Base-by-base conservation (phyloP, 257 asterid species). In the Solanum virginianum region DNA sequence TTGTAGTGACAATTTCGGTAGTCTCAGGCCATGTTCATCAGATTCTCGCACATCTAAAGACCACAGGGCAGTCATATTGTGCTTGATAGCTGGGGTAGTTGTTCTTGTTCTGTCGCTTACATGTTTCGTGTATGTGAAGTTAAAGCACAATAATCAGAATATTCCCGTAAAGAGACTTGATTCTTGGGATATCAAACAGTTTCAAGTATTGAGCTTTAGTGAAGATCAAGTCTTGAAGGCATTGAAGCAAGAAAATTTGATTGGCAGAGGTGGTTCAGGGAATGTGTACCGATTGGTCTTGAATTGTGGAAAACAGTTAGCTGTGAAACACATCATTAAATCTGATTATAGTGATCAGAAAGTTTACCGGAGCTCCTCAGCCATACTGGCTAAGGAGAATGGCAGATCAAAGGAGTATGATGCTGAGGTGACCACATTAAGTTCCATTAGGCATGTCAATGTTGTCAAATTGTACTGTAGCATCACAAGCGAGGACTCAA, bases 251-350 rank as follows among this genome's bases (percentile, higher is more conserved):
- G 93, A 90, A 47, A 90, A 90, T 84, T 77, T 90, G 63, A 83
- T 90, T n/a, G 91, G 89, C 4, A 84, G 54, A 84, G 92, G 91
- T 53, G 91, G 92, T n/a, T 88, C 88, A 15, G 91, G 92, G 26
- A 87, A 85, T 80, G 93, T 90, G 43, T 90, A 90, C 87, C 87
- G 80, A 79, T 85, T 90, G 55, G 69, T 68, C 43, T 83, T 89
- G 36, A 63, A 85, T 26, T 66, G 86, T 75, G 93, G 93, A 43
- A 87, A 86, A 80, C 86, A 83, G 7, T 39, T 90, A 53, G 93
- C 93, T 4, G 93, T 90, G 71, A 90, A 90, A 81, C 91, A 90
- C 88, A 87, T 90, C 7, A 57, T 88, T 88, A 89, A 90, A 80
- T 69, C 71, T 2, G 89, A 77, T 24, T 84, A 84, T 24, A 85